Evolutionary conservation across 306 rosid genomes (phyloP).

Genomic region (Begonia peltatifolia): DNA sequence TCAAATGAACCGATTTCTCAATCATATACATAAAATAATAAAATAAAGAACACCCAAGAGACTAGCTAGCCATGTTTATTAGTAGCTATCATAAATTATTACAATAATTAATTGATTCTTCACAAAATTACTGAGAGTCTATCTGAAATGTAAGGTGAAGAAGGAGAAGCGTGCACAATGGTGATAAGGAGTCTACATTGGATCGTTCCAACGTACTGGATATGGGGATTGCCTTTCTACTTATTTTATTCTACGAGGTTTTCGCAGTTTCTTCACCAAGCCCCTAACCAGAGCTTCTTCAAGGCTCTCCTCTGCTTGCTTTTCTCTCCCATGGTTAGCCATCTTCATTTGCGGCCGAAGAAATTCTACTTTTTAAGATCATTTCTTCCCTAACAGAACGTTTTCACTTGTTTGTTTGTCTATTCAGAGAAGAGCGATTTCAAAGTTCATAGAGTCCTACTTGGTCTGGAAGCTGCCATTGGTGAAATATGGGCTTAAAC

Average conservation of each 20-base stretch:
- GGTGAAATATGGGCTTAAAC: constrained; percentile 40
- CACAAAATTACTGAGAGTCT: no score
- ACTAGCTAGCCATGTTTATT: no score
- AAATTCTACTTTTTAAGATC: no score
- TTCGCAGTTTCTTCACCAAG: constrained; percentile 47
- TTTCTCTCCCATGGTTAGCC: constrained; percentile 33
- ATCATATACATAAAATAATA: no score
- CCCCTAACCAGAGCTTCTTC: constrained; percentile 32
- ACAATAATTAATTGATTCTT: no score
- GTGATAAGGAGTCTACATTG: constrained; percentile 49
- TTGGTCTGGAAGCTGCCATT: constrained; percentile 47
- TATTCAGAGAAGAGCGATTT: constrained; percentile 34
- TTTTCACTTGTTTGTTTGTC: not conserved
- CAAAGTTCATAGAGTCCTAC: constrained; percentile 53
- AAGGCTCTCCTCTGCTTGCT: constrained; percentile 28
- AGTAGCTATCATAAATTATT: no score
- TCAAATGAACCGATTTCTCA: no score
- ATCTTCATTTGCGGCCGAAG: no score
- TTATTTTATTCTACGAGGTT: constrained; percentile 48
- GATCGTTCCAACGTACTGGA: constrained; percentile 44
- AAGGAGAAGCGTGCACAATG: constrained; percentile 47
- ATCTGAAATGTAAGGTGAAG: constrained; percentile 16
- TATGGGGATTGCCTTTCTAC: constrained; percentile 60
- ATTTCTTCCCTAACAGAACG: no score
- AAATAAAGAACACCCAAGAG: no score